Evolutionary conservation across 2,329 filamentous ascomycete species (phyloP), one percentile per base, ranked within the genome.

Genomic region (Elsinoe ampelina): DNA sequence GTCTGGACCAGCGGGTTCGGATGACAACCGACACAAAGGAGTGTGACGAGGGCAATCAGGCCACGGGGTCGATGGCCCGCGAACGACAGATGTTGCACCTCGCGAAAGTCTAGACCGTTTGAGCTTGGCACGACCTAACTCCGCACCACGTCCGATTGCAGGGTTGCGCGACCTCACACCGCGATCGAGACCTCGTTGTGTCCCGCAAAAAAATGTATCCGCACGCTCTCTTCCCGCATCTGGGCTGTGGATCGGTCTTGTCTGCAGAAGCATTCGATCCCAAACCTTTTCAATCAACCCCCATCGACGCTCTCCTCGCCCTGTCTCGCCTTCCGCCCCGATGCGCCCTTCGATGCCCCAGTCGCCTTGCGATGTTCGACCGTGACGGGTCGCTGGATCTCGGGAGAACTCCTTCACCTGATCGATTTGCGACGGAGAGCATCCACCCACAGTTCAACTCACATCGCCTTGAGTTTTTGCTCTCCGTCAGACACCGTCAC

Each of bases 301-400:
- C 17, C 19, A 43, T 43, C 41, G 41, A 43, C 41, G 34, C 54
- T 35, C 39, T 13, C 13, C 7, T 17, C 7, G 15, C 10, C 19
- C 39, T 34, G 8, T 30, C 15, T 43, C 15, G 17, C 17, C 34
- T 22, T 55, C 36, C 22, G 36, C 54, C 13, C 41, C 54, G 54
- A 56, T 56, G 54, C 4, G 41, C 41, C 32, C 41, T 8, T 51
- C 58, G 58, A 60, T 60, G 52, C 50, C 15, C 51, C 56, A 43
- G 35, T 32, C 22, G 19, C 39, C 26, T 30, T 39, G 56, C 58
- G 58, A 60, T 60, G 52, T 39, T 15, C 56, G 48, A 39, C 17
- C 19, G 13, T 39, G 48, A 39, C 48, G 48, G 48, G n/a, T 52
- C 32, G 48, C 48, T 39, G 48, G 26, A 52, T 52, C 48, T 52